Evolutionary conservation across 257 asterid genomes (phyloP), one percentile per base, ranked within the genome.

Genomic region (Capsicum chinense): DNA sequence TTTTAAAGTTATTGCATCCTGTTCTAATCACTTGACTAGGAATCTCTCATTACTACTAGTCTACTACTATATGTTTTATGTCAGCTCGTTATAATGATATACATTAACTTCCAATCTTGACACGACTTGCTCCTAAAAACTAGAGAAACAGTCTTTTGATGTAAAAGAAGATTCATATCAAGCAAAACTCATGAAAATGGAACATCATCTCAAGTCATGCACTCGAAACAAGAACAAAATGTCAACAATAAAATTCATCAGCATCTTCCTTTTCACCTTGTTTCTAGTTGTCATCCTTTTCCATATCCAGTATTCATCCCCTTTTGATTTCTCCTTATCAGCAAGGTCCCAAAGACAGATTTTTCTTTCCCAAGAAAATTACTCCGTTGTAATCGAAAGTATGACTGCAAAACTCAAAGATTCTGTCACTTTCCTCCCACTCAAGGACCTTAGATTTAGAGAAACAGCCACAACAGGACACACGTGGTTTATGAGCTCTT

Each of bases 401-500:
- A 57, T 64, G 82, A 70, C 13, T 9, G 42, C 85, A n/a, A 85
- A 81, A 73, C 87, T 88, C 11, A 66, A 47, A 70, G 86, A 87
- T 6, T 79, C 89, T 7, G 82, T 85, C 17, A 88, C 88, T 58
- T 88, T 88, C 83, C 79, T 85, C 15, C 91, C 89, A 54, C 84
- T 88, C 1, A 83, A 80, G 79, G 91, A 86, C 84, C 86, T 81
- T 6, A 85, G 91, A 48, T 84, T 85, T 21, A 39, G 82, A 26
- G 63, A 85, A 58, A 80, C 80, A 12, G 84, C 89, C 42, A 74
- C 64, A 79, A 33, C 80, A 5, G 89, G 91, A 3, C 79, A 85
- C 9, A 85, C 89, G n/a, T 88, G 91, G 89, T 86, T 85, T 86
- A 85, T 88, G 91, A 88, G 88, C 83, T 86, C 91, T 5, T 35